phyloP scores from a whole-genome alignment of 148 eudicot genomes.

The Oxyria digyna region DNA sequence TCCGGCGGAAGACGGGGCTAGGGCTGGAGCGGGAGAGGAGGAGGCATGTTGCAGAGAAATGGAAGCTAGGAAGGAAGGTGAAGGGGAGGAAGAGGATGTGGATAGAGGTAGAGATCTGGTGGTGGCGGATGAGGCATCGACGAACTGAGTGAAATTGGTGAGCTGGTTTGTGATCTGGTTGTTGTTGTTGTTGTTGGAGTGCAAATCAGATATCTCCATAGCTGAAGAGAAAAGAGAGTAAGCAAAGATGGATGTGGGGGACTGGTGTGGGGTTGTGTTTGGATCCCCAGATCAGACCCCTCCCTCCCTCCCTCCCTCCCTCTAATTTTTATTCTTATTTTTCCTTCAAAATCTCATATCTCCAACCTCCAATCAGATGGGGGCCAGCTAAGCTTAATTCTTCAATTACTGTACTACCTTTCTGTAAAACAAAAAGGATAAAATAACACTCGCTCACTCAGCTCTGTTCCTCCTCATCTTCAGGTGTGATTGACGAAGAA shows the following conservation, averaged over 20 bases:
- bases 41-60: neutral
- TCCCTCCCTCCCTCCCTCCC: neutral
- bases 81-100: neutral
- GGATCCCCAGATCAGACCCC: neutral
- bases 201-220: constrained; percentile 3
- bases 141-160: neutral
- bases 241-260: neutral
- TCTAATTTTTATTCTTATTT: neutral
- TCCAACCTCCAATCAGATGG: neutral
- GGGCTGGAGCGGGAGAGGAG: neutral
- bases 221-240: neutral
- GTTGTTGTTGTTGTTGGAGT: neutral
- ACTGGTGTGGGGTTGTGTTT: neutral
- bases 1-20: neutral
- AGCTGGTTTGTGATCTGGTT: neutral
- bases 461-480: neutral
- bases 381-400: neutral
- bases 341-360: neutral
- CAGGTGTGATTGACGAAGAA: neutral
- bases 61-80: neutral
- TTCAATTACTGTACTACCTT: neutral
- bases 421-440: neutral
- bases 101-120: neutral
- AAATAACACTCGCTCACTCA: neutral
- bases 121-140: neutral